Base-by-base conservation (phyloP, 2,329 filamentous ascomycete genomes). In the Penicillium griseofulvum region DNA sequence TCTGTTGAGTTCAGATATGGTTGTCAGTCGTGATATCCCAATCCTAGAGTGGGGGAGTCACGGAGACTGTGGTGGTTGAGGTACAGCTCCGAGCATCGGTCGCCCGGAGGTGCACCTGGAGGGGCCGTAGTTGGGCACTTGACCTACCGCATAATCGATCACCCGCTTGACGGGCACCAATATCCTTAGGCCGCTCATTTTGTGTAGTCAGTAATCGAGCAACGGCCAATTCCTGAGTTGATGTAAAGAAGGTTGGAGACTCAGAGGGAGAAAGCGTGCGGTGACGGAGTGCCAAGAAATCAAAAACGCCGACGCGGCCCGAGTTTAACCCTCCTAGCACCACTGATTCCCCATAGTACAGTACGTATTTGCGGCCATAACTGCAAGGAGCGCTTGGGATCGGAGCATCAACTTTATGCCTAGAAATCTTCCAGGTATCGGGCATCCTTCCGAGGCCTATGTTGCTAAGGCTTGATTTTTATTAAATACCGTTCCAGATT, bases 111-210 rank as follows among this genome's bases (percentile, higher is more conserved):
- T 33, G 49, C 22, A 47, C 12, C 53, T 46, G 11, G 49, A 50
- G 39, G 49, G 47, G 26, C 14, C 33, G 34, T 36, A 3, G 31
- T 54, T 22, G 28, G 24, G 22, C 12, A 17, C 34, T 38, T n/a
- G 55, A 77, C 85, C 71, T 78, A 91, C 88, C 66, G 89, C 88
- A 83, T 90, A 91, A 82, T 92, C 89, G 79, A 92, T 91, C 48
- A 92, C 89, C 84, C 89, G 80, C 80, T 92, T 92, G 45, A 92
- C 80, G 74, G 89, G 89, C 4, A 92, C 88, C 59, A 92, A 81
- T 74, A 92, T 91, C 73, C 88, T 81, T 66, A 91, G 77, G 52
- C 72, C 72, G 52, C 72, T 77, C 78, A 80, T 80, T 64, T 41
- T 75, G 68, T 50, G 51, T 38, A 24, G 42, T 29, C 31, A 52